Base-by-base conservation (phyloP, 306 rosid species). In the Cicer yamashitae region DNA sequence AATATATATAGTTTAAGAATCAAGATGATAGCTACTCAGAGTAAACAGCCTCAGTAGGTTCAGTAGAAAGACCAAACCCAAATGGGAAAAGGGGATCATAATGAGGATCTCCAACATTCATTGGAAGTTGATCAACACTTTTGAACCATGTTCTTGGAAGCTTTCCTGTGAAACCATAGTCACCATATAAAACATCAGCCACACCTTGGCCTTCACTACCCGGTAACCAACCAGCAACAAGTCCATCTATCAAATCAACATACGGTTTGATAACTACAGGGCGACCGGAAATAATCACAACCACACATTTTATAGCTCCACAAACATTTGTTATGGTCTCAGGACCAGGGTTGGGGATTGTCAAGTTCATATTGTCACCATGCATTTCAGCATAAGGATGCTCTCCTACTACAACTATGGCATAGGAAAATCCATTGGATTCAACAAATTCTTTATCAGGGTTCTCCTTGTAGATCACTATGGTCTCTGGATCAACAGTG, bases 121-220 rank as follows among this genome's bases (percentile, higher is more conserved):
- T 86, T 41, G 89, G 89, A 0, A 86, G 47, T 73, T 86, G 89
- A 68, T 82, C 83, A 73, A 86, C 86, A 37, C 70, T 79, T 73
- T 77, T 86, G 81, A 86, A 86, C 89, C 89, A 86, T 73, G 89
- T 86, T 50, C 74, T 5, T 17, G 89, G 70, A 79, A 86, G 89
- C 77, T 82, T 86, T 50, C 86, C 89, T 0, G 79, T 79, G 81
- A 86, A 86, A 72, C 79, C 89, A 48, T 79, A 73, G 77, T 86
- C 86, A 73, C 89, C 89, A 77, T 10, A 82, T 67, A 86, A 43
- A 18, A 82, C 79, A 80, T 86, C 89, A 18, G 81, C 85, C 14
- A 86, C 89, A 43, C 89, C 89, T 22, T 86, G 89, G 10, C 86
- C 89, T 50, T 86, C 89, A 62, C 82, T 79, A 1, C 89, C 89